Base-by-base conservation (phyloP, 2,329 filamentous ascomycete genomes). In the Macrophomina tecta region DNA sequence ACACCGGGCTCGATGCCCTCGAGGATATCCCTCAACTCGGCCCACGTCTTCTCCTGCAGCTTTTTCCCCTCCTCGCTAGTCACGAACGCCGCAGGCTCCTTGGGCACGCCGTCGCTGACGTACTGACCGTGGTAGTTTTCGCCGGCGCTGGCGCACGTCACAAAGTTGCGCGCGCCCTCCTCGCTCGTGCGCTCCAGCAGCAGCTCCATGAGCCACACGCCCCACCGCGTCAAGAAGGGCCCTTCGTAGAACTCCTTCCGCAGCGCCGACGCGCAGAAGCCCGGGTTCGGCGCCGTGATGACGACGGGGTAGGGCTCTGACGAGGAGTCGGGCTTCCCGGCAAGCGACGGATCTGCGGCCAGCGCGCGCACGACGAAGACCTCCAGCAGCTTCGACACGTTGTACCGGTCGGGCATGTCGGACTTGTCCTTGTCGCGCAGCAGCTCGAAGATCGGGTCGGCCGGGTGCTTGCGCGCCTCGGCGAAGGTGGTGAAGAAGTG, bases 101-200 rank as follows among this genome's bases (percentile, higher is more conserved):
- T 65, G 16, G 81, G 69, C 64, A 70, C 38, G 18, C 73, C 76
- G 62, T 82, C 73, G 45, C 72, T 76, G 53, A 82, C 61, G 67
- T 81, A 83, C 69, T 78, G 71, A 0, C 81, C 81, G 69, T 82
- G 80, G 1, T 71, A 76, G 67, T 80, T 76, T 3, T 69, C 65
- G 0, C 80, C 18, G 69, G 70, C 6, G 71, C 61, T 23, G 3
- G 74, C 80, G 0, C 77, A 80, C 68, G 78, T 72, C 0, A 81
- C 79, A n/a, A 83, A 71, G 1, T 76, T 82, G 28, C 81, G 69
- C 8, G 73, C 73, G 0, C 82, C 81, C 1, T 78, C 76, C 67
- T 82, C 80, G 0, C 78, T 80, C 1, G 73, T 76, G 1, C 80
- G 70, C 4, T 76, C 79, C 14, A 78, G 67, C 4, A 75, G 16